A percentile compares a stretch with the other conserved stretches of the same genome.
phyloP scores from a whole-genome alignment of 148 eudicot genomes.

The Camellia lanceoleosa region DNA sequence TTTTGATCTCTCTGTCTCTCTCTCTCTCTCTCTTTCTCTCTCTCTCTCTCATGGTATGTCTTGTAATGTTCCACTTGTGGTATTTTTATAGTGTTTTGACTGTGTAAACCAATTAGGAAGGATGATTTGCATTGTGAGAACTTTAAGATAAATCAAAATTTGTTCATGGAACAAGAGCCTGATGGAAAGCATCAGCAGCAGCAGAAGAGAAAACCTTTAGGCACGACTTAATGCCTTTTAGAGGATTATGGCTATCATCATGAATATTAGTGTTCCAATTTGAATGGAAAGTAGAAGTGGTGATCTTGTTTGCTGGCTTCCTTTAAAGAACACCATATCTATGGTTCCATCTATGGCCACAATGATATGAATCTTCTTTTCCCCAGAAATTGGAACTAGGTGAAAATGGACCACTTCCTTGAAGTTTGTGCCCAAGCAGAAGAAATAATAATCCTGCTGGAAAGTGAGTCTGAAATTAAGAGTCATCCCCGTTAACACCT shows the following conservation, averaged over 20 bases:
- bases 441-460: neutral
- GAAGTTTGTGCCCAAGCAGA: neutral
- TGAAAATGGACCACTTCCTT: neutral
- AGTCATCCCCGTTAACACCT: neutral
- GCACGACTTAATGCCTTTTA: neutral
- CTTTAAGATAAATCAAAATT: neutral
- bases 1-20: conserved; percentile 4
- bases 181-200: neutral
- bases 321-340: neutral
- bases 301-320: neutral
- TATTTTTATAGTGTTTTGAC: neutral
- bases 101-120: neutral
- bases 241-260: neutral
- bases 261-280: neutral
- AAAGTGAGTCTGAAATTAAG: neutral
- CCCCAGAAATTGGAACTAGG: neutral
- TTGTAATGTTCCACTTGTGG: neutral
- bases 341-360: neutral
- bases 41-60: neutral
- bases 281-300: neutral
- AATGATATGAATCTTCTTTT: conserved; percentile 1
- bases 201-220: neutral
- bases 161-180: neutral
- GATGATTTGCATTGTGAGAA: neutral
- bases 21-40: neutral